Base-by-base conservation (phyloP, 2,329 filamentous ascomycete genomes). In the Paracoccidioides lutzii region DNA sequence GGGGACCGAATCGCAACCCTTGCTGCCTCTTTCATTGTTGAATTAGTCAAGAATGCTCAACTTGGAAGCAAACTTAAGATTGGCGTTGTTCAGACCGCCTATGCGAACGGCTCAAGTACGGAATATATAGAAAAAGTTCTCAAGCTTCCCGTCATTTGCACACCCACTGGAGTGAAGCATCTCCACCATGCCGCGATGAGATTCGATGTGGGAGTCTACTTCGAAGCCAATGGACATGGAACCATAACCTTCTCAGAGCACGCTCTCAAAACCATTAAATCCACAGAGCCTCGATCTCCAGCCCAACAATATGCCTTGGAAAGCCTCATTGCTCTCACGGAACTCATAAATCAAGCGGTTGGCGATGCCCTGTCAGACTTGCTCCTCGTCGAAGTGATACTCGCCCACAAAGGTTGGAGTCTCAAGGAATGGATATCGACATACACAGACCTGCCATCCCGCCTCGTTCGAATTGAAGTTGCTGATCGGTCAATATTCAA, bases 341-440 rank as follows among this genome's bases (percentile, higher is more conserved):
- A 96, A 64, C 80, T 98, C 60, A 95, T 98, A 77, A 98, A 98
- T 78, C 93, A 98, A 76, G 93, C 93, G 0, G 91, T 97, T 49
- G 93, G 93, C 54, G 93, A 98, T 68, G 93, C 93, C 49, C 81
- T 98, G 56, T 95, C 90, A 0, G 93, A 98, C 73, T 87, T 96
- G 80, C 81, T 98, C 48, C 83, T 98, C 66, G 90, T 97, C 42
- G 93, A 98, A 73, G 88, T 91, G 38, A 93, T 97, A 62, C 84
- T 98, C 43, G 90, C 93, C 5, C 90, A 97, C 80, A 97, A 96
- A 76, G 80, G 79, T 62, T 98, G 90, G 90, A 83, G 81, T 32
- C 84, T 90, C 48, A 84, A 85, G 68, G 89, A 97, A 69, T 98
- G 93, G 93, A 83, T 90, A 59, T 81, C 82, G 61, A 96, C 90